Percentiles rank a stretch among this genome's conserved stretches.
phyloP scores from a whole-genome alignment of 2,329 filamentous ascomycete species.

The Alternaria arborescens region DNA sequence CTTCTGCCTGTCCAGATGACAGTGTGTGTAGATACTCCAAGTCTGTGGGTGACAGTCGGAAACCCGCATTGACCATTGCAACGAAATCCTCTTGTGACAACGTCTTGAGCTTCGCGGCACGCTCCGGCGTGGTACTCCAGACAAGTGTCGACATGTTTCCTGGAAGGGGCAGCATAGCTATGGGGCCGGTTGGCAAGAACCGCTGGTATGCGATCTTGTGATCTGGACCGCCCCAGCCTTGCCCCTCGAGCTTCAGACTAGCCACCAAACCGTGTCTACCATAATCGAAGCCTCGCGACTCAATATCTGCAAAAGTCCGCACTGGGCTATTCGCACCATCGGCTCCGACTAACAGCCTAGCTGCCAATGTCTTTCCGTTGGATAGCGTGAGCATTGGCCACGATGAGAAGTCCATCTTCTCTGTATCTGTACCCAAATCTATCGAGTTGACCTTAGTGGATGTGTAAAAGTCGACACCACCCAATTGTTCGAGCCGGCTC shows the following conservation, averaged over 20 bases:
- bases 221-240: conserved; percentile 50
- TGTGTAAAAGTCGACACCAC: conserved; percentile 74
- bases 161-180: conserved; percentile 90
- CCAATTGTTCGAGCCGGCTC: conserved; percentile 73
- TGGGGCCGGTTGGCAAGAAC: conserved; percentile 89
- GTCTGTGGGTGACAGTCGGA: conserved; percentile 81
- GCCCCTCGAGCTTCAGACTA: conserved; percentile 75
- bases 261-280: conserved; percentile 89
- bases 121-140: conserved; percentile 88
- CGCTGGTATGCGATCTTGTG: conserved; percentile 88
- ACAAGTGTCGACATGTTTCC: conserved; percentile 85
- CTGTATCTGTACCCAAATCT: conserved; percentile 70
- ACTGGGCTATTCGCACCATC: conserved; percentile 97
- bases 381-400: conserved; percentile 87
- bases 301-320: conserved; percentile 85
- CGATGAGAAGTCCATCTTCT: conserved; percentile 77
- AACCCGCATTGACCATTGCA: conserved; percentile 91
- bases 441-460: conserved; percentile 83
- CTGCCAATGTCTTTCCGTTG: conserved; percentile 72
- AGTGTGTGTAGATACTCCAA: conserved; percentile 81
- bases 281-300: conserved; percentile 92
- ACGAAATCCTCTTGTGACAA: conserved; percentile 77
- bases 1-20: conserved; percentile 64
- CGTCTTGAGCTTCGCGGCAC: conserved; percentile 80
- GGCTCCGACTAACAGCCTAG: conserved; percentile 87